Evolutionary conservation across 1,139 yeast species (phyloP).

Genomic region (Eremothecium sinecaudum): DNA sequence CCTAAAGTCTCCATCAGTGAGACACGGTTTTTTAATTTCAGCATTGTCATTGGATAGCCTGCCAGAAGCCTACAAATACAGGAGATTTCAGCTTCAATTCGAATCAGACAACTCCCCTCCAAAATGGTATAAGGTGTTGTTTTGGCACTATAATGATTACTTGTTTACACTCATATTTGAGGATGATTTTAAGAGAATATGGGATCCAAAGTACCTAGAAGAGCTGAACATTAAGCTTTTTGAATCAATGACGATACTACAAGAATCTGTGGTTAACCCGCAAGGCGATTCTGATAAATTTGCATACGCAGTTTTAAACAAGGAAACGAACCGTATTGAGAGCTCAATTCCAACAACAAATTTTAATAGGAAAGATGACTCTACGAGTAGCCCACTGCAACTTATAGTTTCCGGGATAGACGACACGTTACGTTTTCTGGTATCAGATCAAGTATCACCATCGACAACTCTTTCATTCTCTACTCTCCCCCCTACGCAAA

Average conservation of each 20-base stretch:
- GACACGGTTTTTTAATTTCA: conserved; percentile 26
- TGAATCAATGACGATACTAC: conserved; percentile 18
- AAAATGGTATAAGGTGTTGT: conserved; percentile 18
- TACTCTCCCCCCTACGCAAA: conserved; percentile 10
- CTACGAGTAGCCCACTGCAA: conserved; percentile 14
- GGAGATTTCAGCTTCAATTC: conserved; percentile 17
- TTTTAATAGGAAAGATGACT: conserved; percentile 3
- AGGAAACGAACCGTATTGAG: conserved; percentile 10
- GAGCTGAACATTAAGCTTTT: conserved; percentile 19
- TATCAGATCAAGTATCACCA: not conserved
- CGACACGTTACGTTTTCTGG: conserved; percentile 12
- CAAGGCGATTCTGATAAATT: conserved; percentile 7
- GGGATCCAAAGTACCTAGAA: conserved; percentile 23
- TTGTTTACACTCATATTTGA: conserved; percentile 22
- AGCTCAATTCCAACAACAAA: conserved; percentile 19
- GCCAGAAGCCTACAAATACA: conserved; percentile 22
- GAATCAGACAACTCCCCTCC: conserved; percentile 8
- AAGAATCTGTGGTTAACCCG: conserved; percentile 8
- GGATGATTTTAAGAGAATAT: conserved; percentile 20
- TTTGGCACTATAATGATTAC: conserved; percentile 27
- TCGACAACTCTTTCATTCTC: conserved; percentile 10
- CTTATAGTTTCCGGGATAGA: conserved; percentile 25
- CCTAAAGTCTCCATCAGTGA: conserved; percentile 1
- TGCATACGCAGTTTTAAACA: conserved; percentile 11
- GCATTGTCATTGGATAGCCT: conserved; percentile 19